A percentile compares a stretch with the other conserved stretches of the same genome.
Evolutionary conservation across 305 asterid species (phyloP).

Genomic region (Fraxinus sp.): DNA sequence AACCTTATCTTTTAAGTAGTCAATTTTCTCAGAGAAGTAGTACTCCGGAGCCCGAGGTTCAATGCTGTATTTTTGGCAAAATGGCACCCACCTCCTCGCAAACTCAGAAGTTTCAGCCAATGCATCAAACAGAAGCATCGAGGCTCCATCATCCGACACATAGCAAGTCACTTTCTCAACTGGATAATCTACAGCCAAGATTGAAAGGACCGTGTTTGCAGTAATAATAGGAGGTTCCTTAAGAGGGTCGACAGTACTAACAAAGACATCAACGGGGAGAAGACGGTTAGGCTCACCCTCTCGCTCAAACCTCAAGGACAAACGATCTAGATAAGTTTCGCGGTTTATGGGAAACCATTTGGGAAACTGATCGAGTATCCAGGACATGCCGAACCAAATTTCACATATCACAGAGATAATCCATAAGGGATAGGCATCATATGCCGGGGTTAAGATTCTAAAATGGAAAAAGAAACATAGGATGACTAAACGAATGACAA

Average conservation of each 20-base stretch:
- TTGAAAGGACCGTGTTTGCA: conserved; percentile 73
- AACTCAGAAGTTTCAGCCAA: conserved; percentile 73
- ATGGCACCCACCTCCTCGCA: conserved; percentile 85
- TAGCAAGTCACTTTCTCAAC: conserved; percentile 78
- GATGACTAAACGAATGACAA: conserved; percentile 58
- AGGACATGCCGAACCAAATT: conserved; percentile 77
- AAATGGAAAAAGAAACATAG: conserved; percentile 75
- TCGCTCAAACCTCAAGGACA: conserved; percentile 65
- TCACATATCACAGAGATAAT: conserved; percentile 77
- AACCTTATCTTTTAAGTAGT: conserved; percentile 75
- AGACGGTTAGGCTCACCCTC: conserved; percentile 60
- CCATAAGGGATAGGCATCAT: conserved; percentile 78
- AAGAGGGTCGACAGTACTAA: conserved; percentile 78
- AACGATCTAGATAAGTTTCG: conserved; percentile 78
- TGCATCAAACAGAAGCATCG: conserved; percentile 77
- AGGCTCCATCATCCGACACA: conserved; percentile 84
- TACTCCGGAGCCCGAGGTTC: conserved; percentile 86
- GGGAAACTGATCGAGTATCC: conserved; percentile 90
- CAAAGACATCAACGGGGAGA: conserved; percentile 61
- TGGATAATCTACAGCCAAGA: conserved; percentile 72
- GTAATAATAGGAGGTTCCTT: conserved; percentile 86
- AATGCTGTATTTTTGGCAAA: conserved; percentile 64
- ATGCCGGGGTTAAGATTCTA: conserved; percentile 63
- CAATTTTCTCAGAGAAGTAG: conserved; percentile 75
- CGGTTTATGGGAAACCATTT: conserved; percentile 79